Base-by-base conservation (phyloP, 257 asterid species). In the Gardenia jasminoides region DNA sequence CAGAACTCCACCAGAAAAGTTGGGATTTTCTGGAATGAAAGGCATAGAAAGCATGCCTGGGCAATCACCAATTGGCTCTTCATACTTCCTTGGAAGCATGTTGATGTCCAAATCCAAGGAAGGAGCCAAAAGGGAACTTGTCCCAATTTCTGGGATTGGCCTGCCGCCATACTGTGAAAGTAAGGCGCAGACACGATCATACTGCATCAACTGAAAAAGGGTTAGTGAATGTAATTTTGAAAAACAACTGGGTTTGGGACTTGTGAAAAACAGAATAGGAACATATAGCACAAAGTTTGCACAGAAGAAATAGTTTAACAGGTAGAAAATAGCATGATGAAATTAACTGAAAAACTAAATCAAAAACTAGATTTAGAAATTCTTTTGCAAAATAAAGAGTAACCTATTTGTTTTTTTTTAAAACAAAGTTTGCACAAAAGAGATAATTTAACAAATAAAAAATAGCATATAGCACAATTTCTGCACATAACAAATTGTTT, bases 61-160 rank as follows among this genome's bases (percentile, higher is more conserved):
- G 79, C 81, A 77, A 75, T 74, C 82, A 75, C 70, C 43, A 70
- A 89, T 76, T 9, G 80, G 88, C 13, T 89, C 88, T 11, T 89
- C 92, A 0, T 84, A 87, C 73, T 89, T 93, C 61, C 92, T 78
- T 1, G 94, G 91, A 71, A 85, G 90, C 44, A 87, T 36, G 64
- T 85, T 77, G 85, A 90, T 88, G 56, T 91, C 98, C 74, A 93
- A 76, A 82, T 94, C 97, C 58, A 94, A 46, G 54, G 99, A 88
- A 24, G 85, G 86, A 0, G 86, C 78, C 22, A 89, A 82, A 41
- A 87, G 85, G 19, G 91, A 76, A 7, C 84, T 33, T 39, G 91
- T 84, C 15, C 86, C 96, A 62, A 88, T 68, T 13, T 84, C 59
- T 73, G 72, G 91, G 61, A 89, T 82, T 41, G 94, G 82, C 33